Percentiles rank a stretch among this genome's conserved stretches.
Evolutionary conservation across 83 land plant species (phyloP).

Genomic region (Picea engelmannii): DNA sequence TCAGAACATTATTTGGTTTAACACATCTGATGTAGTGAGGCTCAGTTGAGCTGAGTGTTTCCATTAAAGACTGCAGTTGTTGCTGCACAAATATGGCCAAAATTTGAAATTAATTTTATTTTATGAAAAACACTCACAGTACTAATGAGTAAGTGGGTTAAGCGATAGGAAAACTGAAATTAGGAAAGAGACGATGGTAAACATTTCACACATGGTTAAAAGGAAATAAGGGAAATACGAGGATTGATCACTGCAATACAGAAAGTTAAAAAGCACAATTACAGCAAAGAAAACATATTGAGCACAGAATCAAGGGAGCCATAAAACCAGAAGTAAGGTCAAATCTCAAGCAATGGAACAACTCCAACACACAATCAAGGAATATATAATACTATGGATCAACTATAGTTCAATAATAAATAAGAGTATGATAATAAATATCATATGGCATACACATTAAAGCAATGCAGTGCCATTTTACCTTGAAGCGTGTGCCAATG

Average conservation of each 20-base stretch:
- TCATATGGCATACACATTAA: neutral
- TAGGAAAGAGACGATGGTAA: neutral
- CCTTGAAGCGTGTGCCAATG: constrained; percentile 82
- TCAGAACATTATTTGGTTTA: constrained; percentile 83
- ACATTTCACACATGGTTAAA: neutral
- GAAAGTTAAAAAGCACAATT: no score
- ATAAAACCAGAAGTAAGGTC: no score
- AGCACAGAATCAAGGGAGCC: no score
- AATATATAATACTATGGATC: neutral
- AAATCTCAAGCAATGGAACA: neutral
- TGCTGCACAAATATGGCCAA: constrained; percentile 43
- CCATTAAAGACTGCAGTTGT: constrained; percentile 91
- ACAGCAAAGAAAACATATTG: no score
- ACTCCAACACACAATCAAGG: neutral
- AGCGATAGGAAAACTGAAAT: neutral
- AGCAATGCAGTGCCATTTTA: constrained; percentile 11
- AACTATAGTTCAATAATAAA: neutral
- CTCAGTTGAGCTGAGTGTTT: constrained; percentile 77
- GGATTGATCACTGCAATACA: no score
- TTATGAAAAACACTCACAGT: neutral
- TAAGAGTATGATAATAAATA: neutral
- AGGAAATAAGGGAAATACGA: no score
- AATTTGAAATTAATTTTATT: neutral
- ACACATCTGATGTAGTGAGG: constrained; percentile 94
- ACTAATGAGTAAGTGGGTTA: neutral